These are phyloP conservation scores for Phytophthora pseudosyringae DNA, from an alignment of 352 stramenopile species.

Conservation along the genomic window DNA sequence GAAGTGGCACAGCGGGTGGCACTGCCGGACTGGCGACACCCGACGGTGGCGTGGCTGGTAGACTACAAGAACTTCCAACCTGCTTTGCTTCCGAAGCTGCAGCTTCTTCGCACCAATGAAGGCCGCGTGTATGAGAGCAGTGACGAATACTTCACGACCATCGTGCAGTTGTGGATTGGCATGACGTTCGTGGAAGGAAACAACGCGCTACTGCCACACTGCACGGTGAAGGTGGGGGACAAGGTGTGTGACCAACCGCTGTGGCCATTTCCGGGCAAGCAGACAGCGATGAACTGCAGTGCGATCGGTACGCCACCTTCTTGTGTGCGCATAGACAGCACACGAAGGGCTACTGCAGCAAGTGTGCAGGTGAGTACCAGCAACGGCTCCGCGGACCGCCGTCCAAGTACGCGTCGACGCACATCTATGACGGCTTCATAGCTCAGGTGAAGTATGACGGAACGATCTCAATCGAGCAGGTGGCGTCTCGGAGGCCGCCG, in stretches of 20 bases:
- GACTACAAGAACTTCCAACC: slow-evolving; percentile 80
- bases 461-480: slow-evolving; percentile 63
- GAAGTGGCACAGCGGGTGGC: slow-evolving; percentile 1
- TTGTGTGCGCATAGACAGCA: slow-evolving; percentile 68
- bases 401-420: slow-evolving; percentile 68
- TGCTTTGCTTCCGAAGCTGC: slow-evolving; percentile 71
- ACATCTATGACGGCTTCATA: slow-evolving; percentile 82
- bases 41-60: slow-evolving; percentile 74
- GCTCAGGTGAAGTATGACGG: slow-evolving; percentile 60
- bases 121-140: slow-evolving; percentile 72
- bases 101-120: slow-evolving; percentile 42
- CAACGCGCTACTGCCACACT: slow-evolving; percentile 81
- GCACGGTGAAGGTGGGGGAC: slow-evolving; percentile 54
- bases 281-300: slow-evolving; percentile 48
- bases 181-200: slow-evolving; percentile 91
- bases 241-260: slow-evolving; percentile 75
- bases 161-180: slow-evolving; percentile 79
- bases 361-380: slow-evolving; percentile 59
- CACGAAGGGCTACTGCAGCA: slow-evolving; percentile 61
- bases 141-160: slow-evolving; percentile 82
- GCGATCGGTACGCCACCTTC: slow-evolving; percentile 54
- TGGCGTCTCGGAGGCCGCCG: slow-evolving; percentile 66
- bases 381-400: slow-evolving; percentile 60
- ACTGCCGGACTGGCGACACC: slow-evolving; percentile 58
- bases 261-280: slow-evolving; percentile 55